Conservation (phyloP, 805 yeast genomes). For the Lipomyces yamanashiensis region DNA sequence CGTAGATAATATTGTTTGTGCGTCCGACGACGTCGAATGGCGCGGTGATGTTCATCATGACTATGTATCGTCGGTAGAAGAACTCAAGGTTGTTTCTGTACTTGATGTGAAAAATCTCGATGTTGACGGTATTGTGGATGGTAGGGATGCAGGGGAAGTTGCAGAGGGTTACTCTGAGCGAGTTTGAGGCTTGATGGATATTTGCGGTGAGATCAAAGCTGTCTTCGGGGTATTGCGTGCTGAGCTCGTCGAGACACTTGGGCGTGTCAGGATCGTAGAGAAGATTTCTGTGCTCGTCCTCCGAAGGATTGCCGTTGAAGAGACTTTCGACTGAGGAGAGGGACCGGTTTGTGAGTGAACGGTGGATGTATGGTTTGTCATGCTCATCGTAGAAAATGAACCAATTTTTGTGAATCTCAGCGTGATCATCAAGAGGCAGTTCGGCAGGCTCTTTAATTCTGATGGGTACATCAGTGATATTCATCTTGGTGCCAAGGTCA, state of each 20-base stretch:
- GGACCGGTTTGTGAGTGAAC: conserved; percentile 17
- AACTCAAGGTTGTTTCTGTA: conserved; percentile 13
- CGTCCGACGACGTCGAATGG: conserved; percentile 34
- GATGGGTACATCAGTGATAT: conserved; percentile 22
- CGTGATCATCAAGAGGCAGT: conserved; percentile 14
- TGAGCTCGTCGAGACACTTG: conserved; percentile 6
- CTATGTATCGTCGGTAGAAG: conserved; percentile 28
- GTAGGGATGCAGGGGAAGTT: conserved; percentile 36
- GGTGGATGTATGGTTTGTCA: conserved; percentile 24
- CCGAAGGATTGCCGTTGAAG: neutral
- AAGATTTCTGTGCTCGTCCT: neutral
- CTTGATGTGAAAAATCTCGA: conserved; percentile 31
- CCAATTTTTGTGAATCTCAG: conserved; percentile 28
- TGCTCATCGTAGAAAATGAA: conserved; percentile 26
- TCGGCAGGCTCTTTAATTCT: conserved; percentile 15
- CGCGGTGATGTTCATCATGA: conserved; percentile 30
- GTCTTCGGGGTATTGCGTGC: neutral
- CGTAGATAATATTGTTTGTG: conserved; percentile 27
- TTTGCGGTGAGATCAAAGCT: neutral
- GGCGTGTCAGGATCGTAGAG: neutral
- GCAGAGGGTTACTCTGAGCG: conserved; percentile 33
- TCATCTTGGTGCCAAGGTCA: conserved; percentile 21
- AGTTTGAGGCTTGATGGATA: conserved; percentile 32
- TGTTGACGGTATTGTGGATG: conserved; percentile 32
- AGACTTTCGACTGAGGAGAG: conserved; percentile 3